A percentile compares a stretch with the other conserved stretches of the same genome.
Evolutionary conservation across 2,329 filamentous ascomycete genomes (phyloP).

Genomic region (Arachnopeziza araneosa): DNA sequence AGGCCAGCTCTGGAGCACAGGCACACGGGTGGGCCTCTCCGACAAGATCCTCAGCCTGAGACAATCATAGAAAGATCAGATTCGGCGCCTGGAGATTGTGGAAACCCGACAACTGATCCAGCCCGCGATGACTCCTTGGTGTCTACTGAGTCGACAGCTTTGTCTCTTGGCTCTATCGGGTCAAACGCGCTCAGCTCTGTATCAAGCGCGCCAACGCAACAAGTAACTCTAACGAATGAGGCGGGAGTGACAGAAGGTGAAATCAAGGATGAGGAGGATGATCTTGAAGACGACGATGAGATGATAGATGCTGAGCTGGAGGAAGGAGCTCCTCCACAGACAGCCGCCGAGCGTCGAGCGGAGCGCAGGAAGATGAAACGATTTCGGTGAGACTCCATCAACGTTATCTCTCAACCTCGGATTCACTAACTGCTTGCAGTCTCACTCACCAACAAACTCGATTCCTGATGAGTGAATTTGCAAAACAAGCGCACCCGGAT

Average conservation of each 20-base stretch:
- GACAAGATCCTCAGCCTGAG: conserved; percentile 20
- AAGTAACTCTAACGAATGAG: conserved; percentile 38
- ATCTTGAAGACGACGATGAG: conserved; percentile 48
- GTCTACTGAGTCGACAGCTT: conserved; percentile 35
- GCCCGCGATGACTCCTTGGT: conserved; percentile 36
- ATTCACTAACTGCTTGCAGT: conserved; percentile 44
- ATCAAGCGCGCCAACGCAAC: conserved; percentile 34
- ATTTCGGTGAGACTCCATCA: conserved; percentile 54
- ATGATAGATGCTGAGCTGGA: conserved; percentile 43
- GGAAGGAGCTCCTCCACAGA: conserved; percentile 42
- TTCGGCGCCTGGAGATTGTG: conserved; percentile 27
- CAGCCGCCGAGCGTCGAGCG: conserved; percentile 50
- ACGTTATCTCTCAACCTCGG: not conserved
- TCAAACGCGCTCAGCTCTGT: conserved; percentile 38
- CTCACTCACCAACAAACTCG: conserved; percentile 96
- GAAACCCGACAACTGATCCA: conserved; percentile 26
- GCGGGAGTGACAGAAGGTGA: conserved; percentile 37
- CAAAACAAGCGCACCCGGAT: conserved; percentile 89
- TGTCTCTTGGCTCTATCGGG: conserved; percentile 33
- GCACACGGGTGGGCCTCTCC: conserved; percentile 26
- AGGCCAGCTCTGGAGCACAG: conserved; percentile 28
- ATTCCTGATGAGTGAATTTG: conserved; percentile 95
- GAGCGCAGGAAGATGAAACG: conserved; percentile 68
- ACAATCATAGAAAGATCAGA: conserved; percentile 26
- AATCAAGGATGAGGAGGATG: conserved; percentile 29